A percentile compares a stretch with the other conserved stretches of the same genome.
Evolutionary conservation across 2,329 filamentous ascomycete genomes (phyloP).

Genomic region (Berkeleyomyces rouxiae): DNA sequence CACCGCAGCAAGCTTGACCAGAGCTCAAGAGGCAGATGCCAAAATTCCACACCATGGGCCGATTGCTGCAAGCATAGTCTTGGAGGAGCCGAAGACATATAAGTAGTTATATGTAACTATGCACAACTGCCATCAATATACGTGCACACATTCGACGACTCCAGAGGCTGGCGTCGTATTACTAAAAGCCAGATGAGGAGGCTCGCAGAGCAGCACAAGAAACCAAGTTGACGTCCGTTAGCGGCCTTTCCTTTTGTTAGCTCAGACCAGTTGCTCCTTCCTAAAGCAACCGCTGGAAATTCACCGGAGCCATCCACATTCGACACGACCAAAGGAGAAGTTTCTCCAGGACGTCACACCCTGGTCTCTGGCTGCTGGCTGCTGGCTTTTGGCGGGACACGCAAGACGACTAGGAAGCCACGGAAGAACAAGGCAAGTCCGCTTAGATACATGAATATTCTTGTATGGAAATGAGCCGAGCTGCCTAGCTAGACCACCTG

Average conservation of each 20-base stretch:
- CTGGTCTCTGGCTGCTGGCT: background rate
- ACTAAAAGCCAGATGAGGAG: background rate
- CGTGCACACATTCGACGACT: background rate
- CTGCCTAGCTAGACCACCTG: background rate
- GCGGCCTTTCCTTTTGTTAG: background rate
- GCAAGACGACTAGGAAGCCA: background rate
- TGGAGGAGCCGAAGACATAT: too few relatives aligned
- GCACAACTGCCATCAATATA: background rate
- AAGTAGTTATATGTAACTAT: background rate
- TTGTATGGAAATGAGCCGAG: background rate
- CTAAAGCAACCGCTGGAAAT: background rate
- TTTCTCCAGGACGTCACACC: slow-evolving; percentile 1
- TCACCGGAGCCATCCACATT: background rate
- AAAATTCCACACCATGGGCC: too few relatives aligned
- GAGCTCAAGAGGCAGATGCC: too few relatives aligned
- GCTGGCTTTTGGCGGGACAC: background rate
- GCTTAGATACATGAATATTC: slow-evolving; percentile 3
- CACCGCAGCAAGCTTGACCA: too few relatives aligned
- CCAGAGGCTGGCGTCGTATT: background rate
- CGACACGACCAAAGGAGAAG: background rate
- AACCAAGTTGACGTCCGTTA: background rate
- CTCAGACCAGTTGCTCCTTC: background rate
- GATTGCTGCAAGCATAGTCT: too few relatives aligned
- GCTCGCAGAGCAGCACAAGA: background rate
- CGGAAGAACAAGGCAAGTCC: background rate